phyloP scores from a whole-genome alignment of 306 rosid species.

The Luffa aegyptiaca region DNA sequence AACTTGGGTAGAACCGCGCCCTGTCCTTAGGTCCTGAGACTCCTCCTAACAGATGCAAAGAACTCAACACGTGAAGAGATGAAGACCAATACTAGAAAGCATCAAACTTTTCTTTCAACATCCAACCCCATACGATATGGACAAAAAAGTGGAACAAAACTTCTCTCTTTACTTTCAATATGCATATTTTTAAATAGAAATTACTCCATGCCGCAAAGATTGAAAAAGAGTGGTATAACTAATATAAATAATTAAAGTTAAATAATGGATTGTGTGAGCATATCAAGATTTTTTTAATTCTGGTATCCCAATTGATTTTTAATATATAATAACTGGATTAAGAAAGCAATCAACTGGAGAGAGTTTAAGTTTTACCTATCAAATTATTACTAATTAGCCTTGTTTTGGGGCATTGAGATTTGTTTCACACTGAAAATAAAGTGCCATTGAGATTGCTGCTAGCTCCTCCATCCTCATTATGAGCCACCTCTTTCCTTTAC shows the following conservation, averaged over 20 bases:
- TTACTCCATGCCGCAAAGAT: too few species aligned
- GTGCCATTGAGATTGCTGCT: conserved; percentile 1
- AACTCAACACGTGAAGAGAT: too few species aligned
- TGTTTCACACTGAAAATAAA: conserved; percentile 1
- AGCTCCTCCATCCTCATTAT: background rate
- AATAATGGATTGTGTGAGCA: background rate
- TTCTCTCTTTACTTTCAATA: too few species aligned
- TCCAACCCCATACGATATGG: too few species aligned
- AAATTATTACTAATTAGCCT: background rate
- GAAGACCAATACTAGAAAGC: too few species aligned
- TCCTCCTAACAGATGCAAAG: too few species aligned
- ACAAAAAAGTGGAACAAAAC: too few species aligned
- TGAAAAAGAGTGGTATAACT: background rate
- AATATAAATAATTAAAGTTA: background rate
- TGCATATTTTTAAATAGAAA: too few species aligned
- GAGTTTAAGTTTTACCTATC: background rate
- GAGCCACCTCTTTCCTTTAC: background rate
- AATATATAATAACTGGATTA: background rate
- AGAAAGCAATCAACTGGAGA: background rate
- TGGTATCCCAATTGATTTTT: background rate
- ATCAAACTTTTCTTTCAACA: too few species aligned
- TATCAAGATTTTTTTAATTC: background rate
- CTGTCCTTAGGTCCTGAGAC: too few species aligned
- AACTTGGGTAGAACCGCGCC: too few species aligned
- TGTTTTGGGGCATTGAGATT: background rate